Evolutionary conservation across 1,139 yeast species (phyloP), one percentile per base, ranked within the genome.

Genomic region (Kazachstania sp.): DNA sequence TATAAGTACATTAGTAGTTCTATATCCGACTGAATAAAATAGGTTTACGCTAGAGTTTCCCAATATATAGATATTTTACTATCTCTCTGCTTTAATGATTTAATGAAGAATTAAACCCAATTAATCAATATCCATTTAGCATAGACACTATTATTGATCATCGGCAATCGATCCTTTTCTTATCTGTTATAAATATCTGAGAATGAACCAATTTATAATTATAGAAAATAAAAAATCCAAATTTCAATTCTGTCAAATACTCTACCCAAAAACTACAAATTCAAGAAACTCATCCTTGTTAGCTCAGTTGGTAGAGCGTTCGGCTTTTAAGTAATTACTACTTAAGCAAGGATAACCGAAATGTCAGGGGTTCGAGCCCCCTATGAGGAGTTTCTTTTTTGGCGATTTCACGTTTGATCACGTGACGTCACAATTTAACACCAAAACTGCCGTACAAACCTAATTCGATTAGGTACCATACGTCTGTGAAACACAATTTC

Each of bases 301-400:
- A 41, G 44, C 45, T 48, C 43, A 39, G 44, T 45, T 45, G 47
- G 47, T 45, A 45, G 44, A 45, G 44, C 47, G 47, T 41, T 40
- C 47, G 44, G 44, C 47, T 30, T 42, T 39, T 45, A 41, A 30
- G 58, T 59, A 49, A 34, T 35, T 44, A 20, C 11, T 37, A 57
- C 54, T 59, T 52, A 53, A 47, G 55, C 65, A 58, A 60, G 65
- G 65, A 54, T 47, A 47, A 61, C 63, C 65, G 66, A 62, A 61
- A 61, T 62, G 67, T 62, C 67, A 63, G 66, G 66, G 65, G 67
- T 63, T 63, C 67, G 67, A 63, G 64, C 67, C 66, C 67, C 66
- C 66, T 61, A 61, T 61, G 66, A 62, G 66, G 66, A 62, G 66
- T 62, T 16, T 37, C 39, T 37, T 37, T 37, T 20, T 31, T 31